These are phyloP conservation scores for Centaurea solstitialis DNA, from an alignment of 129 eudicot species.

Conservation along the genomic window DNA sequence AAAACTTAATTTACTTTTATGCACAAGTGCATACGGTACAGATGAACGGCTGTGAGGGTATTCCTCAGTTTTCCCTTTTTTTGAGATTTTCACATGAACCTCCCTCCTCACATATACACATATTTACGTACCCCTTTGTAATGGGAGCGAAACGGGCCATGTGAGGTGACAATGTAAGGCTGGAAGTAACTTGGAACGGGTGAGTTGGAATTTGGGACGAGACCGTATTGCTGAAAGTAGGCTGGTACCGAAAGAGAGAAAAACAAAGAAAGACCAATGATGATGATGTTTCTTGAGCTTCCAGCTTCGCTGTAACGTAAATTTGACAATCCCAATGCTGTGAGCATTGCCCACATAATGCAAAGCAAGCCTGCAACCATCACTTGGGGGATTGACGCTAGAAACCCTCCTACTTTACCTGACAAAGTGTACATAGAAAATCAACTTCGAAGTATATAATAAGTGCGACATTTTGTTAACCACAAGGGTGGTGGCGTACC, in stretches of 20 bases:
- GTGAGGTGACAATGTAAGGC: conserved; percentile 91
- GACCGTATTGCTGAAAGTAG: conserved; percentile 90
- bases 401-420: conserved; percentile 98
- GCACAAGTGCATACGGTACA: no score
- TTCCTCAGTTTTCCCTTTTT: no score
- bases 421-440: conserved; percentile 7
- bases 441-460: background rate
- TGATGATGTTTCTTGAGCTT: conserved; percentile 91
- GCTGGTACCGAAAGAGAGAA: conserved; percentile 87
- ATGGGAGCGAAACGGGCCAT: conserved; percentile 74
- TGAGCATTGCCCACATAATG: conserved; percentile 99
- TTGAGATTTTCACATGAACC: no score
- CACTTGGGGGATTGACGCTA: conserved; percentile 92
- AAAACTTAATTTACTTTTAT: no score
- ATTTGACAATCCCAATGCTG: conserved; percentile 90
- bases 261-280: conserved; percentile 87
- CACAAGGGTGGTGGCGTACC: no score
- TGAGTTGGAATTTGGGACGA: conserved; percentile 69
- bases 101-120: background rate
- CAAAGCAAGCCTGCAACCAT: conserved; percentile 94
- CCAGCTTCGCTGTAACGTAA: conserved; percentile 95
- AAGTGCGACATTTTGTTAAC: background rate
- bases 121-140: conserved; percentile 63
- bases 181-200: conserved; percentile 85
- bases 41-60: no score